Evolutionary conservation across 1,284 basidiomycete genomes (phyloP).

Genomic region (Crucibulum cyathiforme): DNA sequence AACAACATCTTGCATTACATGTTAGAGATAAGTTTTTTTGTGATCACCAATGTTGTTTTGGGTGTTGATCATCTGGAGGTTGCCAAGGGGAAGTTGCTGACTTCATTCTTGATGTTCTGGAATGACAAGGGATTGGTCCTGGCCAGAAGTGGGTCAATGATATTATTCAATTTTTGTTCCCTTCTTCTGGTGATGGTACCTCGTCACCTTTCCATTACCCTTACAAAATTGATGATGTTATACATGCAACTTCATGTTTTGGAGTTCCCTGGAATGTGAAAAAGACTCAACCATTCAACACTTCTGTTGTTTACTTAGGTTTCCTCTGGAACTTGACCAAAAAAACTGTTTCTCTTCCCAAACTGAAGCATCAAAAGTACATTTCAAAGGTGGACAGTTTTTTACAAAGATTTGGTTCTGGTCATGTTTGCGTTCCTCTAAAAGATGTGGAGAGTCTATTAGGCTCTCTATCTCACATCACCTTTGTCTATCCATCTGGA

Average conservation of each 20-base stretch:
- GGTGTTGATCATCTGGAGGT: not conserved
- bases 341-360: slow-evolving; percentile 14
- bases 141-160: slow-evolving; percentile 4
- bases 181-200: not conserved
- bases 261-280: slow-evolving; percentile 14
- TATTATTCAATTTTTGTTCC: not conserved
- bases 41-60: not conserved
- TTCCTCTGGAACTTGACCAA: slow-evolving; percentile 21
- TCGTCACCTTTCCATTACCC: not conserved
- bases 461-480: not conserved
- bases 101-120: not conserved
- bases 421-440: not conserved
- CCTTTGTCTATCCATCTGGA: no score
- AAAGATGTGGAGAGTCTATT: not conserved
- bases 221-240: not conserved
- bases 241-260: not conserved
- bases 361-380: slow-evolving; percentile 22
- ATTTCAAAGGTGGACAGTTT: no score
- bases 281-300: slow-evolving; percentile 12
- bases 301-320: slow-evolving; percentile 19
- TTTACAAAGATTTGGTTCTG: slow-evolving; percentile 2
- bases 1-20: not conserved
- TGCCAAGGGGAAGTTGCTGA: not conserved
- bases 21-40: not conserved
- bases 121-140: not conserved